phyloP scores from a whole-genome alignment of 371 early-diverging fungal species.

The Basidiobolus meristosporus region DNA sequence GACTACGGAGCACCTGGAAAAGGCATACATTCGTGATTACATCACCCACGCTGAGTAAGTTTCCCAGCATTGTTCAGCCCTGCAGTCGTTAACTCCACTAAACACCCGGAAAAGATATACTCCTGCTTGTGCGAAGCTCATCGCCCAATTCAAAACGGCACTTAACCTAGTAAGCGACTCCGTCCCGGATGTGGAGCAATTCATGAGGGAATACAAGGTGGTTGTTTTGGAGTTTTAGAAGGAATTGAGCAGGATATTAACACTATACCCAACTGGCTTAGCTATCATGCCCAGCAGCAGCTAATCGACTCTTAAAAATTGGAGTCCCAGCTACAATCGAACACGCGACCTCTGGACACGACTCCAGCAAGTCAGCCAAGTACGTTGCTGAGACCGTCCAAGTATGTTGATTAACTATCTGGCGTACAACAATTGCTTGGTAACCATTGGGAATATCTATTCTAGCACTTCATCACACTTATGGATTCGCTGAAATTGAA shows the following conservation, averaged over 20 bases:
- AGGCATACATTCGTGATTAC: conserved; percentile 81
- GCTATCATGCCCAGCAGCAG: conserved; percentile 65
- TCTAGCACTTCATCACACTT: conserved; percentile 73
- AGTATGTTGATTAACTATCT: conserved; percentile 11
- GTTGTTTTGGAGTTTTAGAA: conserved; percentile 7
- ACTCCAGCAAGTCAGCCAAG: conserved; percentile 36
- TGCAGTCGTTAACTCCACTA: not conserved
- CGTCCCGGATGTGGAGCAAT: conserved; percentile 48
- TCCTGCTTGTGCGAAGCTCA: conserved; percentile 69
- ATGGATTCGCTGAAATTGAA: conserved; percentile 81
- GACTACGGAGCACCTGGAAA: conserved; percentile 76
- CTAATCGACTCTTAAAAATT: conserved; percentile 51
- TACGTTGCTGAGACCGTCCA: conserved; percentile 73
- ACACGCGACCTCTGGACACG: conserved; percentile 40
- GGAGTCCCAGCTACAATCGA: conserved; percentile 82
- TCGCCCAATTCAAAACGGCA: conserved; percentile 84
- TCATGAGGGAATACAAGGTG: conserved; percentile 71
- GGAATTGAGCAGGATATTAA: too few relatives aligned
- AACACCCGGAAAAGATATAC: conserved; percentile 45
- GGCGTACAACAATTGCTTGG: too few relatives aligned
- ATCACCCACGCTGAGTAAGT: conserved; percentile 58
- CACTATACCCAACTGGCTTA: conserved; percentile 4
- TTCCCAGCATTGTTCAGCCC: not conserved
- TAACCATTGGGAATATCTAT: too few relatives aligned
- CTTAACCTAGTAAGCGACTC: conserved; percentile 50